Evolutionary conservation across 2,329 filamentous ascomycete genomes (phyloP), one percentile per base, ranked within the genome.

Genomic region (Didymellaceae sp.): DNA sequence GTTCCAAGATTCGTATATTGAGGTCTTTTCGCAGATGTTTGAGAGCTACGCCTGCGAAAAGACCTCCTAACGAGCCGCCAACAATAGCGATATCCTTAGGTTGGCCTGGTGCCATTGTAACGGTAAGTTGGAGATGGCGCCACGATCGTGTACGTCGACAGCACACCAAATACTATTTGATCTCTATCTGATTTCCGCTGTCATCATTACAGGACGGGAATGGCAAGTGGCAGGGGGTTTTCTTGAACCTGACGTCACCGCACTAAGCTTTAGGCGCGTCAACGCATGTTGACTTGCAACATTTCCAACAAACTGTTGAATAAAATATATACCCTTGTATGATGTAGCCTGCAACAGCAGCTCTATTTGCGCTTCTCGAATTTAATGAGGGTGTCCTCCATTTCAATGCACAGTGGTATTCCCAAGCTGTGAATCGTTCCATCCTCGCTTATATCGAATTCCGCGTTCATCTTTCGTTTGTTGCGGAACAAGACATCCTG

Each of bases 1-100:
- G 56, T 22, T 66, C 63, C 33, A 68, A 54, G 24, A 68, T 60
- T 17, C 57, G 55, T 30, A 66, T 62, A 7, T 54, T 59, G 11
- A 61, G 45, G 26, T 63, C 46, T 39, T 59, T 61, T 2, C 55
- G 55, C 11, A 65, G 50, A n/a, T 52, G 55, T 18, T 65, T 66
- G 8, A 65, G 43, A 0, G 63, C 60, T 2, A 67, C 50, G 5
- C 58, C 60, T 2, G 54, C 52, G 13, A 65, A 51, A 6, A 67
- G 59, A 14, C 63, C 65, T 7, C 58, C 61, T 16, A 66, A 28
- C 4, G 59, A 67, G 17, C 57, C 62, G 25, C 62, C 65, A 10
- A 62, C 56, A 9, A 65, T 65, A 5, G 54, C 55, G 6, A 65
- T 62, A 26, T 62, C 58, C 24, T 62, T 61, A 8, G 57, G 59